These are phyloP conservation scores for Quercus lobata DNA, from an alignment of 331 rosid genomes.

Conservation along the genomic window DNA sequence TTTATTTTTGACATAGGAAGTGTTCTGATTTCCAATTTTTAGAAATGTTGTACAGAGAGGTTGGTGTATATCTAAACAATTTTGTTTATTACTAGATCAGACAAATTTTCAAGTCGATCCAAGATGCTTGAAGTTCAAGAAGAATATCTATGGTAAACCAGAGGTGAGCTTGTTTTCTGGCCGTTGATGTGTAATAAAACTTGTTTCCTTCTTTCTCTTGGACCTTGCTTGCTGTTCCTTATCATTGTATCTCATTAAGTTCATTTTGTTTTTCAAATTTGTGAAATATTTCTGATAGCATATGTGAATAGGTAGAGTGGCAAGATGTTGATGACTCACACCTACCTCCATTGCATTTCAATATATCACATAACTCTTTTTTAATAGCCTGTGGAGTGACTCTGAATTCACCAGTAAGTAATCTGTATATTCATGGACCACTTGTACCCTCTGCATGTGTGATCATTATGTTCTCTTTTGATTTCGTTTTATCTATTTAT, in stretches of 20 bases:
- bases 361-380: constrained; percentile 81
- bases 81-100: constrained; percentile 60
- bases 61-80: constrained; percentile 25
- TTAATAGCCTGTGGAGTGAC: constrained; percentile 92
- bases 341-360: constrained; percentile 77
- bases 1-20: not conserved
- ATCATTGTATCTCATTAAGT: not conserved
- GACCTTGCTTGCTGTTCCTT: constrained; percentile 7
- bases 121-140: constrained; percentile 56
- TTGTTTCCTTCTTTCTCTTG: not conserved
- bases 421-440: not conserved
- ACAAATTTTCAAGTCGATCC: constrained; percentile 53
- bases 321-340: constrained; percentile 44
- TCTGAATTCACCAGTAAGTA: constrained; percentile 57
- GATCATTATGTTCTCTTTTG: constrained; percentile 7
- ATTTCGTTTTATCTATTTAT: constrained; percentile 1
- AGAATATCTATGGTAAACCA: constrained; percentile 77
- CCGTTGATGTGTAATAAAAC: not conserved
- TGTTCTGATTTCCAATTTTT: not conserved
- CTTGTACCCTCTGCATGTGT: not conserved
- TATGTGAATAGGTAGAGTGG: constrained; percentile 57
- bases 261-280: not conserved
- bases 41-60: constrained; percentile 3
- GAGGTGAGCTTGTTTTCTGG: constrained; percentile 52
- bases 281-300: constrained; percentile 10